Percentiles rank a stretch among this genome's conserved stretches.
Conservation (phyloP, 768 basidiomycete species). For the Grammothele lineata region DNA sequence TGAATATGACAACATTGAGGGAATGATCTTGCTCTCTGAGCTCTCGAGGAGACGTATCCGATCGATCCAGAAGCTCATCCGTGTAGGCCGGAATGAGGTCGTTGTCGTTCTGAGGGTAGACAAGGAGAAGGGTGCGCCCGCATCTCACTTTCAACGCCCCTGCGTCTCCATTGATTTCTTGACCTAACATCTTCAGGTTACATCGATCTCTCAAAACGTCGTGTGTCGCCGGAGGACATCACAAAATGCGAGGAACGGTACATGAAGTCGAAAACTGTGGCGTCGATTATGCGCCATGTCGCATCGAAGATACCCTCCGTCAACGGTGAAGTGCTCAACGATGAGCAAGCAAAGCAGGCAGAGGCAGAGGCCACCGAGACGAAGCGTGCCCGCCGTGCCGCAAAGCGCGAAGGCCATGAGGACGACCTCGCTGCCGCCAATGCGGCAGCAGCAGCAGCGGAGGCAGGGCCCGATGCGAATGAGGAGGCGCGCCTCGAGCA, state of each 20-base stretch:
- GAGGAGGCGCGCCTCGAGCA: constrained; percentile 81
- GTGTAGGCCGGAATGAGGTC: constrained; percentile 96
- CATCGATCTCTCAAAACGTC: constrained; percentile 97
- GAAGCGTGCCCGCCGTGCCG: constrained; percentile 42
- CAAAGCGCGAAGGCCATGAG: constrained; percentile 42
- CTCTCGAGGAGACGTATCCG: constrained; percentile 93
- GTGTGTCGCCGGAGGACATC: constrained; percentile 97
- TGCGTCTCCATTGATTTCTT: background rate
- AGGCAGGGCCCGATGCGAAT: constrained; percentile 36
- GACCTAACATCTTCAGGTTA: constrained; percentile 61
- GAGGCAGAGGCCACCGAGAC: constrained; percentile 37
- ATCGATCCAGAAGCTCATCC: constrained; percentile 96
- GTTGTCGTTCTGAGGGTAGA: constrained; percentile 97
- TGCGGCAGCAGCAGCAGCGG: background rate
- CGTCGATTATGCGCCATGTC: constrained; percentile 89
- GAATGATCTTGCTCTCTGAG: constrained; percentile 99
- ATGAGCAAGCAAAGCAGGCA: constrained; percentile 21
- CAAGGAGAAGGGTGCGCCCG: constrained; percentile 87
- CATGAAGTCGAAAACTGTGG: constrained; percentile 96
- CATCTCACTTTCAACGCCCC: background rate
- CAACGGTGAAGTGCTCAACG: constrained; percentile 27
- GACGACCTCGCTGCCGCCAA: constrained; percentile 25
- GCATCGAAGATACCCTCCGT: constrained; percentile 70
- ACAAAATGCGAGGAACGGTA: constrained; percentile 98
- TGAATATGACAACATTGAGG: constrained; percentile 98